Evolutionary conservation across 805 yeast species (phyloP).

Genomic region (Cyberlindnera maritima): DNA sequence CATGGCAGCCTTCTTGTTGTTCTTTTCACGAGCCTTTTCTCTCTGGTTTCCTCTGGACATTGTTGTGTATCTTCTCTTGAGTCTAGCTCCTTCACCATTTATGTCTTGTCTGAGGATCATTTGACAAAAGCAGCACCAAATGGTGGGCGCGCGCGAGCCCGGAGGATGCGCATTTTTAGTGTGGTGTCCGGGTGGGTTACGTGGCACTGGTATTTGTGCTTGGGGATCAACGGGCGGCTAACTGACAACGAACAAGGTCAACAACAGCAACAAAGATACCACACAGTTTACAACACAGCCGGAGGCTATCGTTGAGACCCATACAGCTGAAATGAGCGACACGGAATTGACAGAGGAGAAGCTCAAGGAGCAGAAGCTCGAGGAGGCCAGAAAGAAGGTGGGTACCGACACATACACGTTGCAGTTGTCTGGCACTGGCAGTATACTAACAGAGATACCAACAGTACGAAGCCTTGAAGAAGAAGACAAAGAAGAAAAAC

Average conservation of each 20-base stretch:
- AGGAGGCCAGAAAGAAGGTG: conserved; percentile 69
- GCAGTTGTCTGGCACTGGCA: too few species aligned
- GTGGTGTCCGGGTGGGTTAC: conserved; percentile 11
- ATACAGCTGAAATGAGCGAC: conserved; percentile 11
- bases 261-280: too few species aligned
- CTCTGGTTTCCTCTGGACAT: conserved; percentile 98
- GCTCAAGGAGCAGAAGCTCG: conserved; percentile 58
- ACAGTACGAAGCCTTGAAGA: conserved; percentile 64
- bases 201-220: background rate
- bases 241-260: too few species aligned
- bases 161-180: background rate
- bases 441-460: background rate
- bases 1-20: conserved; percentile 74
- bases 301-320: too few species aligned
- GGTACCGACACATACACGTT: conserved; percentile 10
- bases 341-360: conserved; percentile 33
- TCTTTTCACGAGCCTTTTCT: conserved; percentile 88
- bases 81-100: too few species aligned
- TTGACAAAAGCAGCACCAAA: background rate
- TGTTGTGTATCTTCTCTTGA: background rate
- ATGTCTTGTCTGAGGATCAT: background rate
- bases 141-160: background rate
- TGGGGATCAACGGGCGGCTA: too few species aligned
- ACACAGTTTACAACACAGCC: too few species aligned
- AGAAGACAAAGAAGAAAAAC: conserved; percentile 48